Evolutionary conservation across 352 stramenopile species (phyloP), one percentile per base, ranked within the genome.

Genomic region (Hyaloperonospora arabidopsidis): DNA sequence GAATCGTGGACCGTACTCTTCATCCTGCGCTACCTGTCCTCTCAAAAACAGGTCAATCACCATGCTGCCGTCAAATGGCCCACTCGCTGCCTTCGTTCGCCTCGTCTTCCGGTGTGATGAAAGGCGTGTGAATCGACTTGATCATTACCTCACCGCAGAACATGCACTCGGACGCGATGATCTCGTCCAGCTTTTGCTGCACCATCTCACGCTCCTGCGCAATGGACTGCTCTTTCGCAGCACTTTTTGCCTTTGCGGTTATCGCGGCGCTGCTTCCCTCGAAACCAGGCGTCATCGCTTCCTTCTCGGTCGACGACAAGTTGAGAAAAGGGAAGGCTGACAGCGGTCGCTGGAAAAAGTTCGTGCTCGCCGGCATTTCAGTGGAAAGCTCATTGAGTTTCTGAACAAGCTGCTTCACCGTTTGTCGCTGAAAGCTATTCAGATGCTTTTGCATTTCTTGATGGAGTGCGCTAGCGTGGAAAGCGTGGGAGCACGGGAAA

Each of bases 121-220:
- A 95, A 21, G 90, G 87, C 59, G 82, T n/a, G n/a, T 95, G 84
- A 55, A 97, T 94, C 45, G 87, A 97, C 66, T 97, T 91, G 65
- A 97, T 97, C 92, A 97, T 97, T 17, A 96, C 84, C 62, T 97
- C 87, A 39, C 92, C 90, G 61, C 92, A 97, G 56, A 97, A 94
- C 60, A 96, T 87, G 63, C 92, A 97, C 69, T 97, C 92, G 38
- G 89, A 95, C 21, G 92, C 90, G 34, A 97, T 86, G 64, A 96
- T 97, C 47, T 95, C 87, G 61, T 97, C 90, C 34, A 97, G 67
- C 67, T 97, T 95, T 48, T 93, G 76, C 71, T 97, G 84, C 36
- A 96, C 73, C 74, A 95, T 87, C 54, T 94, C 84, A n/a, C 82
- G 78, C 53, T 93, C 84, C 56, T 94, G 83, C 11, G 84, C 76